Percentiles rank a stretch among this genome's conserved stretches.
Evolutionary conservation across 2,329 filamentous ascomycete species (phyloP).

Genomic region (Fusarium sororula): DNA sequence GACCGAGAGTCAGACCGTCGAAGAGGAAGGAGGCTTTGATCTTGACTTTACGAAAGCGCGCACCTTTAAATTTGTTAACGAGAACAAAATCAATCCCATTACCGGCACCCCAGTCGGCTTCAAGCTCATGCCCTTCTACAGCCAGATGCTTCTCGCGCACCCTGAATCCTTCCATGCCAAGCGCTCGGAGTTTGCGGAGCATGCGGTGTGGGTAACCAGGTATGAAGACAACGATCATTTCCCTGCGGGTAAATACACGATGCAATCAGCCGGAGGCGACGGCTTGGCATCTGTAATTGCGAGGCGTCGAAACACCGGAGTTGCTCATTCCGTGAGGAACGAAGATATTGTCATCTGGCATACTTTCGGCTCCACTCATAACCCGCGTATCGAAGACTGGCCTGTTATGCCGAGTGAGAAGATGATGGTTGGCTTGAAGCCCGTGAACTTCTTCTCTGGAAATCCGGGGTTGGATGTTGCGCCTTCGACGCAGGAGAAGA

Average conservation of each 20-base stretch:
- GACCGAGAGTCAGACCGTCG: conserved; percentile 54
- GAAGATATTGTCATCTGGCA: conserved; percentile 67
- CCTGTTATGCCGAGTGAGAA: conserved; percentile 74
- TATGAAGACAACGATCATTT: conserved; percentile 55
- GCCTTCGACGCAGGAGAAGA: conserved; percentile 48
- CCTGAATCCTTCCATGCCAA: conserved; percentile 50
- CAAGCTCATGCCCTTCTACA: conserved; percentile 56
- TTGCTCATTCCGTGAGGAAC: conserved; percentile 53
- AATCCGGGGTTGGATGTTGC: conserved; percentile 63
- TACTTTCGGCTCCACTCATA: conserved; percentile 69
- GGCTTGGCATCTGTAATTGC: conserved; percentile 47
- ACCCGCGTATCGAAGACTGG: conserved; percentile 72
- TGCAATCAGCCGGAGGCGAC: conserved; percentile 57
- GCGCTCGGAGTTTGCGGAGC: conserved; percentile 54
- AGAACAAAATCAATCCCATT: conserved; percentile 51
- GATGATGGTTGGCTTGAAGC: conserved; percentile 60
- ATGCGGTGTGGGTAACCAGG: conserved; percentile 57
- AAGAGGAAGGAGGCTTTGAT: conserved; percentile 57
- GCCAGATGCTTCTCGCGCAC: conserved; percentile 56
- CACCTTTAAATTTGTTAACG: conserved; percentile 60
- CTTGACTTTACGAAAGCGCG: conserved; percentile 60
- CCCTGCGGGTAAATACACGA: conserved; percentile 54
- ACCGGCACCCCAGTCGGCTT: conserved; percentile 57
- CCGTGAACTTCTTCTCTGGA: conserved; percentile 62
- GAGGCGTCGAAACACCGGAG: conserved; percentile 36